Percentiles rank a stretch among this genome's conserved stretches.
Evolutionary conservation across 2,329 filamentous ascomycete species (phyloP).

Genomic region (Aspergillus viridinutans): DNA sequence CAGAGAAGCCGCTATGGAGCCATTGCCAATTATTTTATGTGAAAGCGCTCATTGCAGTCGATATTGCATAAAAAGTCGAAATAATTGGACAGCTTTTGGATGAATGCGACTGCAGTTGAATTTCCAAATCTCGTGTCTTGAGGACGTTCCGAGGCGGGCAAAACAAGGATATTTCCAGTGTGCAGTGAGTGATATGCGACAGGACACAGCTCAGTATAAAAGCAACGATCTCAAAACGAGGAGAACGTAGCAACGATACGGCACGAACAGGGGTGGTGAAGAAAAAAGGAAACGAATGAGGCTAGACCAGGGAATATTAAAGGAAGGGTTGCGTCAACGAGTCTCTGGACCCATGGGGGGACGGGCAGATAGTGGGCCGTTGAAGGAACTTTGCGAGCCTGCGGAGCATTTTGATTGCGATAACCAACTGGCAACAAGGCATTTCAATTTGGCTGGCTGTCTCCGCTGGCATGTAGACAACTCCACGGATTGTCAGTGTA

Average conservation of each 20-base stretch:
- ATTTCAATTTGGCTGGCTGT: not conserved
- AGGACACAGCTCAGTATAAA: not conserved
- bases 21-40: not conserved
- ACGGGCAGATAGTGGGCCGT: constrained; percentile 1
- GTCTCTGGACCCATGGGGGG: constrained; percentile 10
- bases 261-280: not conserved
- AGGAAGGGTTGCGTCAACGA: constrained; percentile 17
- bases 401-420: not conserved
- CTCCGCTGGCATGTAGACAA: not conserved
- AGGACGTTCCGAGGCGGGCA: not conserved
- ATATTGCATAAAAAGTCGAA: not conserved
- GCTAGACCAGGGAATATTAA: not conserved
- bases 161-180: not conserved
- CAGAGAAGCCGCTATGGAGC: constrained; percentile 10
- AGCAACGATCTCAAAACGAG: not conserved
- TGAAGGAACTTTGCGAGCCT: not conserved
- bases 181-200: not conserved
- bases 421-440: not conserved
- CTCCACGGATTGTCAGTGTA: not conserved
- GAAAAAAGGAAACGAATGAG: not conserved
- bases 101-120: not conserved
- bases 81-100: not conserved
- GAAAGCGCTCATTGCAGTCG: not conserved
- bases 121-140: not conserved
- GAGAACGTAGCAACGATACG: not conserved